Base-by-base conservation (phyloP, 1,139 yeast species). In the Arxiozyma telluris region DNA sequence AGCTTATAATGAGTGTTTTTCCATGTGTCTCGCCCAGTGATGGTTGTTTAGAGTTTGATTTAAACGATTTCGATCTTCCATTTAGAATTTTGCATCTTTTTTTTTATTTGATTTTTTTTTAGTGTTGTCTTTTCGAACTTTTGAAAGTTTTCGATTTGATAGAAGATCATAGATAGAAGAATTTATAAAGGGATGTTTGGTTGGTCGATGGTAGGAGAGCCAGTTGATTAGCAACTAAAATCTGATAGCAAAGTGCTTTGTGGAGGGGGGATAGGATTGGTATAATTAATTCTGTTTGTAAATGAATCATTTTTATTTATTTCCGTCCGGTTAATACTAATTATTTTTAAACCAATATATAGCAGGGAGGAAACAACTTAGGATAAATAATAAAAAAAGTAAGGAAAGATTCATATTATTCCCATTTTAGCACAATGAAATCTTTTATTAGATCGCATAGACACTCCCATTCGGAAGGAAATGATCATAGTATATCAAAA, bases 401-500 rank as follows among this genome's bases (percentile, higher is more conserved):
- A 30, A 30, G 34, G 34, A 30, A 30, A 20, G n/a, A 44, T 22
- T 23, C 5, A 15, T 8, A 21, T 12, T 23, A 44, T 5, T 17
- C 7, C 25, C 45, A 1, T 18, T 18, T 18, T 82, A 81, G n/a
- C 30, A 46, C 21, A 21, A 71, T 71, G 74, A 62, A 71, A 46
- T 68, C 74, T 1, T 71, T 72, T 57, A 72, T 71, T 48, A 71
- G 70, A 53, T 63, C 75, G 9, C 73, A 71, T 55, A 63, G 67
- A 44, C 63, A 67, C 50, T 63, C 70, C 7, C 68, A 64, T 22
- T 67, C 73, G 3, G 59, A 71, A 25, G 68, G 65, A 15, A 41
- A 41, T 23, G 21, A 38, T 46, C 12, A 22, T 9, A 46, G 5
- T 25, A 44, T 17, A 22, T 38, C 42, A 44, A 50, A 42, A 6